Conservation (phyloP, 139 green algal genomes). For the Asterochloris erici region DNA sequence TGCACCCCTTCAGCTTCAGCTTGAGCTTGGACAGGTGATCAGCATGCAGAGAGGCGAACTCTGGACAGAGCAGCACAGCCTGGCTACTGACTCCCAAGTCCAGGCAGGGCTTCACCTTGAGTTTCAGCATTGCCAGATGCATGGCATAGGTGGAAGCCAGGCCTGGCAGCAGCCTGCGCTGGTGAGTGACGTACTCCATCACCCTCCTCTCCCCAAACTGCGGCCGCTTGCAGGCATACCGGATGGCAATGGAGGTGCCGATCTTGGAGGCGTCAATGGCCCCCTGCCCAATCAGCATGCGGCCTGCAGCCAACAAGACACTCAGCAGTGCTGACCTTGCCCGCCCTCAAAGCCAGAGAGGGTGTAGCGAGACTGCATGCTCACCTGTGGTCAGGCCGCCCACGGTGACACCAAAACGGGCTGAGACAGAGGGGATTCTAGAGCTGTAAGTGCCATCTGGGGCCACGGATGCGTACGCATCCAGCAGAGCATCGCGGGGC, state of each 20-base stretch:
- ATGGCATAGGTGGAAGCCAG: conserved; percentile 80
- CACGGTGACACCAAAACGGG: conserved; percentile 84
- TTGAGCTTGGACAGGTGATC: too few relatives aligned
- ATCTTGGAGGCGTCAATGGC: conserved; percentile 79
- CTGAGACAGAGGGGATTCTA: conserved; percentile 52
- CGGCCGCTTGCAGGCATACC: conserved; percentile 61
- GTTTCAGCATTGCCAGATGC: conserved; percentile 54
- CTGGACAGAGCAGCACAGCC: too few relatives aligned
- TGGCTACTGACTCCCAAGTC: too few relatives aligned
- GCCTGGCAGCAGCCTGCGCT: conserved; percentile 73
- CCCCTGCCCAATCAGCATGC: conserved; percentile 77
- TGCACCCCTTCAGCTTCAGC: not conserved
- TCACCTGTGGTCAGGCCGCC: conserved; percentile 69
- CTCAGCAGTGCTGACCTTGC: not conserved
- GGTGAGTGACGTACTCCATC: conserved; percentile 85
- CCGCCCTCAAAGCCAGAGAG: too few relatives aligned
- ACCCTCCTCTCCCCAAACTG: conserved; percentile 75
- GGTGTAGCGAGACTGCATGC: not conserved
- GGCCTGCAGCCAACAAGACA: conserved; percentile 34
- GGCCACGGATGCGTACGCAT: conserved; percentile 60
- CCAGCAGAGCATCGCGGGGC: conserved; percentile 59
- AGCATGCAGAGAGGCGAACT: too few relatives aligned
- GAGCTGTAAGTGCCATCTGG: conserved; percentile 55
- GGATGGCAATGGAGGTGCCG: conserved; percentile 75
- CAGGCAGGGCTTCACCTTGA: not conserved